Base-by-base conservation (phyloP, 257 asterid genomes). In the Salvia rosmarinus region DNA sequence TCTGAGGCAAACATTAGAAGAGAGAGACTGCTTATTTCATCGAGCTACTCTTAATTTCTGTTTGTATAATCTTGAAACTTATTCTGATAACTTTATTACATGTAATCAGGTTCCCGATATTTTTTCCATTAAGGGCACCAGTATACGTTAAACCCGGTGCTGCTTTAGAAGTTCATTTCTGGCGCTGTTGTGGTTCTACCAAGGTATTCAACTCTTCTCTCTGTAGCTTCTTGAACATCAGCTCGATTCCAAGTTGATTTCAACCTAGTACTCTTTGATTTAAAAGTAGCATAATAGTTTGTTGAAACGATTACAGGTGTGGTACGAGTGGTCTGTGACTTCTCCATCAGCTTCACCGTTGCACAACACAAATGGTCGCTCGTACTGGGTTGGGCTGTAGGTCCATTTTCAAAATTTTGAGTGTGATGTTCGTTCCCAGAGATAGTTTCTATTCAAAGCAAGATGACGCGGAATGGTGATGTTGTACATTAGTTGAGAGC, bases 311-410 rank as follows among this genome's bases (percentile, higher is more conserved):
- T 60, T 9, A 37, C 85, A 94, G 98, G 98, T 94, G 13, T 94
- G 98, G 97, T 94, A 94, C 35, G 98, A 94, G 83, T 91, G 98
- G 98, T 81, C 89, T 21, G 95, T 89, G 74, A 71, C 84, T 30
- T 89, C 95, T 40, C 98, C 98, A 32, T 72, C 80, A 42, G 72
- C 93, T 44, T 82, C 87, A 12, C 90, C 96, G 50, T 69, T 94
- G 80, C 98, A 94, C 87, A 94, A 94, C 82, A 83, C 89, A 35
- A 91, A 88, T 34, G 98, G 98, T 2, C 96, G 97, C 35, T 94
- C 97, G 2, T 88, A 94, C 68, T 94, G 98, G 98, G 98, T 94
- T 28, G 98, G 98, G 57, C 87, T 94, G 57, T 87, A 85, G 79
- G 56, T 28, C 2, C n/a, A 8, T 9, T 34, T 21, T 5, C 34